Evolutionary conservation across 2,329 filamentous ascomycete species (phyloP), one percentile per base, ranked within the genome.

Genomic region (Scedosporium boydii): DNA sequence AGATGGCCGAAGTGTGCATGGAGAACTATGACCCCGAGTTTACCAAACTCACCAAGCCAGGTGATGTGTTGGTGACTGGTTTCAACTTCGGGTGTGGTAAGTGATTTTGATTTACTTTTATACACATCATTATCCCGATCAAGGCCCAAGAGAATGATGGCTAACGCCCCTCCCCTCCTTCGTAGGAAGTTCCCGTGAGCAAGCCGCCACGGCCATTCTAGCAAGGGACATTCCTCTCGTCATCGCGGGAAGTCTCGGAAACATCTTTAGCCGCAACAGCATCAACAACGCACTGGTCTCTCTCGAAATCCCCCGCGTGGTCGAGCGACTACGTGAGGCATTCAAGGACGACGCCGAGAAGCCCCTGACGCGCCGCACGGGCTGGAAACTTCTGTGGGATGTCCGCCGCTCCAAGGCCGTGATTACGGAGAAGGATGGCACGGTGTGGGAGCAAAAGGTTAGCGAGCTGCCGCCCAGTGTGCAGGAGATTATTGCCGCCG

Each of bases 1-100:
- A 85, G 63, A 97, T 98, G 93, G 91, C 91, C 0, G 79, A 89
- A 67, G 92, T 93, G 0, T 93, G 89, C 74, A 97, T 98, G 92
- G 83, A 89, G 72, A 98, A 98, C 80, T 98, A 96, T 76, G 93
- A 98, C 71, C 76, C 82, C 0, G 72, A 78, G 0, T 97, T 97
- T 72, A 74, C 80, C 9, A 73, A 76, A 1, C 78, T 87, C 42
- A 87, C 89, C 56, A 82, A 82, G 66, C 71, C 83, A 0, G 86
- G 85, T 58, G 93, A 98, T 69, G 90, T 97, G 62, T 82, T 97
- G 1, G 92, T 97, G 0, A 77, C 87, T 0, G 92, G 92, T 38
- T 95, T 87, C 78, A 96, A 96, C 78, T 96, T 97, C 70, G 93
- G 93, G 58, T 91, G 87, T 67, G 92, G 92, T 34, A 34, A 34